Evolutionary conservation across 306 rosid genomes (phyloP), one percentile per base, ranked within the genome.

Genomic region (Quercus aquifolioides): DNA sequence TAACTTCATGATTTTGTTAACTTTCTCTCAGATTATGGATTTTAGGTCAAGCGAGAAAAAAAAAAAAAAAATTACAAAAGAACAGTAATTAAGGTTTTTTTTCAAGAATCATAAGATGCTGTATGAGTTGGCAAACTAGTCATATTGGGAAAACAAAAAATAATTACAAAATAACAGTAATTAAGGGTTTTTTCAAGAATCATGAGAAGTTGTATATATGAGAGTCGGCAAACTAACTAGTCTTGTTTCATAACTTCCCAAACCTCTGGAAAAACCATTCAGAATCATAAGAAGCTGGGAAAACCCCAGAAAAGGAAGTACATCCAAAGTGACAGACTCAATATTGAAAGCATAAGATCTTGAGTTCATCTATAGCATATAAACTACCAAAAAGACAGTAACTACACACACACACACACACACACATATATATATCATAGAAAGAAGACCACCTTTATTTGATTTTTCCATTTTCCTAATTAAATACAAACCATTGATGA

Each of bases 401-500:
- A 21, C 65, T 59, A 71, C 11, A 10, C 0, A 8, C 5, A 33
- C 0, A 33, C 5, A 58, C 17, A 75, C 10, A 23, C 60, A 71
- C 0, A 33, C 5, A 58, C 17, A 75, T 17, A 8, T 43, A 1
- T 23, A 18, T 18, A 71, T 14, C 12, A 46, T 62, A 41, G 46
- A 41, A 41, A 41, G 46, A 41, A 41, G 46, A 8, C 12, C 46
- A 8, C 46, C 46, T 41, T 41, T 41, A 41, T 41, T 8, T 41
- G 11, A 41, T 41, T 41, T 38, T 51, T 55, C 20, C 20, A 25
- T 64, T 18, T 18, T 55, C 23, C 17, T 51, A 56, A 51, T 6
- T n/a, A 71, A 63, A 74, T 30, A 72, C 75, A 63, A 81, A 83
- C 84, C 86, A 78, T 78, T 70, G 54, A 74, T 18, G 80, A 63